phyloP scores from a whole-genome alignment of 345 rosid genomes.

The Eucalyptus polyanthemos region DNA sequence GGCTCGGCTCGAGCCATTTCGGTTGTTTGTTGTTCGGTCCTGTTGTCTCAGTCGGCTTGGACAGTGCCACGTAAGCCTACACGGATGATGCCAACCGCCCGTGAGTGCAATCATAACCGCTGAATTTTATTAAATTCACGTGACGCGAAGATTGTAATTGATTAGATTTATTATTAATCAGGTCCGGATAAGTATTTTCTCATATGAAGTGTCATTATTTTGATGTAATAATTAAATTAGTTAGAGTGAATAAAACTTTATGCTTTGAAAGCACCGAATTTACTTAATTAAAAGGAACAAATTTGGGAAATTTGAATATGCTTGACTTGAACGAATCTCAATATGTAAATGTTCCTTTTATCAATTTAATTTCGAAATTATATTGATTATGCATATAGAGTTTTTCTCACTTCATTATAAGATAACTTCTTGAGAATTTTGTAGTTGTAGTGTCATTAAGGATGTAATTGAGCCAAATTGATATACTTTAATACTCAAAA shows the following conservation, averaged over 20 bases:
- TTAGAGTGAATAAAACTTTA: fast-evolving
- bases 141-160: not conserved
- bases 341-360: not conserved
- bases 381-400: not conserved
- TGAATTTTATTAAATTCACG: not conserved
- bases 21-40: not conserved
- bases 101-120: not conserved
- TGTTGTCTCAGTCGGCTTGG: not conserved
- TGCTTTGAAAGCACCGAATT: not conserved
- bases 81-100: not conserved
- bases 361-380: not conserved
- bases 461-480: fast-evolving
- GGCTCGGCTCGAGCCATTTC: not conserved
- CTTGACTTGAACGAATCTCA: fast-evolving
- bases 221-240: not conserved
- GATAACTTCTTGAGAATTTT: fast-evolving
- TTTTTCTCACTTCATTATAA: fast-evolving
- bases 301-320: fast-evolving
- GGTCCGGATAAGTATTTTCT: not conserved
- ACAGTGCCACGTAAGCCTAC: not conserved
- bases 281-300: fast-evolving
- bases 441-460: fast-evolving
- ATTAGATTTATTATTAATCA: not conserved
- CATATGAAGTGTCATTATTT: not conserved
- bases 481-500: not conserved